Percentiles rank a stretch among this genome's conserved stretches.
Conservation (phyloP, 75 land plant species). For the Cunninghamia lanceolata region DNA sequence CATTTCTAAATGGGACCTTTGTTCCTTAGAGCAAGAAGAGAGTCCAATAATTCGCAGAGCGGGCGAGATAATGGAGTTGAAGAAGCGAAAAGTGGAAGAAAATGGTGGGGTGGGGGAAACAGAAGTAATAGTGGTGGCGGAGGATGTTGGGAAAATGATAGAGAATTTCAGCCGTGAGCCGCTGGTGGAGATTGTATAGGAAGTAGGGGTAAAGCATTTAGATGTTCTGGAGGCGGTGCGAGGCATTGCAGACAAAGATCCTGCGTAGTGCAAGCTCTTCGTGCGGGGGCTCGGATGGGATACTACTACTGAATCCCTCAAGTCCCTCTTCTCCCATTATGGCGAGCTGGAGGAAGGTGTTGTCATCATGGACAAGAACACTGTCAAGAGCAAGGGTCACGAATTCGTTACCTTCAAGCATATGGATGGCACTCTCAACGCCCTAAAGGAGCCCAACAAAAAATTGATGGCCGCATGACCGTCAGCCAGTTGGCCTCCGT, state of each 20-base stretch:
- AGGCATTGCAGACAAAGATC: too few relatives aligned
- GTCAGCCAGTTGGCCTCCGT: conserved; percentile 72
- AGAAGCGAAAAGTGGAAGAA: conserved; percentile 66
- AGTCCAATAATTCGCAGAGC: too few relatives aligned
- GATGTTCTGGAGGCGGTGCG: conserved; percentile 42
- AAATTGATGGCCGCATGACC: conserved; percentile 83
- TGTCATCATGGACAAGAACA: too few relatives aligned
- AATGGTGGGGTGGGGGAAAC: conserved; percentile 24
- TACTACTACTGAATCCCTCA: conserved; percentile 51
- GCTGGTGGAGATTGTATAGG: conserved; percentile 42
- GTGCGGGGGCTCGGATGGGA: conserved; percentile 71
- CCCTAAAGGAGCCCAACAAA: conserved; percentile 81
- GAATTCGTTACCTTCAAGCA: conserved; percentile 80
- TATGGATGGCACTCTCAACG: conserved; percentile 67
- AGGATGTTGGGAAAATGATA: too few relatives aligned
- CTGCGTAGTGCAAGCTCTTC: conserved; percentile 63
- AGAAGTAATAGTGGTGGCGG: conserved; percentile 21
- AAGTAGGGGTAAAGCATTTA: conserved; percentile 21
- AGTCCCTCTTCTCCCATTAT: conserved; percentile 41
- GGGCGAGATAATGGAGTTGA: too few relatives aligned
- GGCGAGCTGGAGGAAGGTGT: conserved; percentile 67
- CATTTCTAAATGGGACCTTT: too few relatives aligned
- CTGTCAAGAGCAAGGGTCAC: conserved; percentile 73
- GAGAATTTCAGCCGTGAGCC: conserved; percentile 54
- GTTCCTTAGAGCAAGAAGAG: too few relatives aligned